A percentile compares a stretch with the other conserved stretches of the same genome.
Evolutionary conservation across 2,329 filamentous ascomycete species (phyloP).

Genomic region (Hortaea sp.): DNA sequence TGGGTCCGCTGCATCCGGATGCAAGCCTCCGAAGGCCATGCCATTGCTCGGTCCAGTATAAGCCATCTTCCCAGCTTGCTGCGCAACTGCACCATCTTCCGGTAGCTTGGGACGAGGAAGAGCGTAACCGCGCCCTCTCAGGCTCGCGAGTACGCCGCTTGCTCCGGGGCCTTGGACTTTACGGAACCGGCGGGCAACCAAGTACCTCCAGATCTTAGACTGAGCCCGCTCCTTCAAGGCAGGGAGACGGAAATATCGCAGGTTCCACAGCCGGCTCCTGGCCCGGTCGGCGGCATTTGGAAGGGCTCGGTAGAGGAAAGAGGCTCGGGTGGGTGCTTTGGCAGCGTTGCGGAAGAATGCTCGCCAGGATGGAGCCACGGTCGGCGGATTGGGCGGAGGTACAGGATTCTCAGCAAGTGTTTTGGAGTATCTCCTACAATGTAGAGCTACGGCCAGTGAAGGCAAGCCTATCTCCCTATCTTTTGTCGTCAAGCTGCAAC

Average conservation of each 20-base stretch:
- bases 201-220: constrained; percentile 56
- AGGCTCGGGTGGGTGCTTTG: constrained; percentile 10
- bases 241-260: constrained; percentile 68
- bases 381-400: neutral
- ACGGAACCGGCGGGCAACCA: constrained; percentile 21
- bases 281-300: constrained; percentile 27
- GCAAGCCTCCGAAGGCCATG: neutral
- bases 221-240: constrained; percentile 61
- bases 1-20: neutral
- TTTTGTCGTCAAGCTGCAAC: no score
- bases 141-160: constrained; percentile 17
- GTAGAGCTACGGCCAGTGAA: no score
- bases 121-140: constrained; percentile 4
- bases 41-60: constrained; percentile 10
- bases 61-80: constrained; percentile 22
- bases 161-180: constrained; percentile 31
- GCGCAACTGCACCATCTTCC: constrained; percentile 24
- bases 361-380: constrained; percentile 18
- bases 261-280: constrained; percentile 54
- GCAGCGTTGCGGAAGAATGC: constrained; percentile 5
- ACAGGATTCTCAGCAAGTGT: no score
- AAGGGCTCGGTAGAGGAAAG: constrained; percentile 56
- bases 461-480: no score
- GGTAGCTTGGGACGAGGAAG: constrained; percentile 19
- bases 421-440: no score